Evolutionary conservation across 2,329 filamentous ascomycete species (phyloP), one percentile per base, ranked within the genome.

Genomic region (Monosporascus sp.): DNA sequence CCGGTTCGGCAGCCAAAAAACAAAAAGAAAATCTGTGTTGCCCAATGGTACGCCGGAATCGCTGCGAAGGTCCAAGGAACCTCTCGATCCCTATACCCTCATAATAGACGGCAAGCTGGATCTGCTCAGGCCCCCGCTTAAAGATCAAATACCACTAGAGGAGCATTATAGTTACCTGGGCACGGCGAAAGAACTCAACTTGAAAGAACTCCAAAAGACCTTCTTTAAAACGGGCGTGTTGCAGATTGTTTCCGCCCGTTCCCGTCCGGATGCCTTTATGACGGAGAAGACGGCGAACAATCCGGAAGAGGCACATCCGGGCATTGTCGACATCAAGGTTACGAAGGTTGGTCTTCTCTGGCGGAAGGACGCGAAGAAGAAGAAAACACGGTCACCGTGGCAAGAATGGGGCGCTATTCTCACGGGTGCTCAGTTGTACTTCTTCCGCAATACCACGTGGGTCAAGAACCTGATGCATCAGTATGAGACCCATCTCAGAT

Each of bases 401-500:
- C 93, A 97, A 67, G 94, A 99, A 78, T 99, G 94, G 94, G 94
- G 94, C 50, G 94, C 91, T 24, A 88, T 99, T 54, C 79, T 99
- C 31, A 99, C 94, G 1, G 90, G 93, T n/a, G 95, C 94, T 6
- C 93, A 97, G 65, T 81, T 99, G 7, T 99, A 97, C 70, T 90
- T 99, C 70, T 99, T 97, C 75, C 87, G 90, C 54, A 97, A 97
- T 67, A 88, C 90, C 5, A 79, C 85, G 20, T 99, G 94, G 93
- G 85, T 96, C 36, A 97, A 96, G 70, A 88, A 82, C 54, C 72
- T 99, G 58, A 91, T 97, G 75, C 82, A 89, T 58, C 94, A 99
- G 67, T 87, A 93, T 66, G 91, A 96, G 46, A 77, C 79, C 14
- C 90, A 96, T 63, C 78, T 90, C 61, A 94, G 88, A 67, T 83